Conservation (phyloP, 768 basidiomycete genomes). For the Boletus reticuloceps region DNA sequence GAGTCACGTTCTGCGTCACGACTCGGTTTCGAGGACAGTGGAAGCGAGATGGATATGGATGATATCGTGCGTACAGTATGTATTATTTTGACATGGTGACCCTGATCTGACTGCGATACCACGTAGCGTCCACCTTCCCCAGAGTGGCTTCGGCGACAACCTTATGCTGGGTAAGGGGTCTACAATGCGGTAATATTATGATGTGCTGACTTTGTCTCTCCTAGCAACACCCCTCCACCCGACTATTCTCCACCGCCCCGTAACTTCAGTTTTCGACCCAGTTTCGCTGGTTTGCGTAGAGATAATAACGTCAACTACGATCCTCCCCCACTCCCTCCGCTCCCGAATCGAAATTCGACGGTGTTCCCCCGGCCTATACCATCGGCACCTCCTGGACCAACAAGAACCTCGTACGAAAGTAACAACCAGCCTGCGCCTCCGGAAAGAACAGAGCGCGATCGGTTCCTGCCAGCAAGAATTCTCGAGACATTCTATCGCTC, state of each 20-base stretch:
- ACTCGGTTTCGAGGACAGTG: constrained; percentile 23
- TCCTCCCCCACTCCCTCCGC: constrained; percentile 6
- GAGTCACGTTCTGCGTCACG: constrained; percentile 14
- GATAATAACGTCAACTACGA: constrained; percentile 3
- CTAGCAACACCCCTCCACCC: constrained; percentile 25
- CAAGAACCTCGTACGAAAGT: constrained; percentile 15
- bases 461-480: constrained; percentile 21
- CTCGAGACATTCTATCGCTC: constrained; percentile 23
- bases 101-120: constrained; percentile 1
- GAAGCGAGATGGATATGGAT: constrained; percentile 28
- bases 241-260: constrained; percentile 20
- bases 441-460: constrained; percentile 25
- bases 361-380: constrained; percentile 9
- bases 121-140: constrained; percentile 25
- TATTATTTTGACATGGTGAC: background rate
- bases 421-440: constrained; percentile 5
- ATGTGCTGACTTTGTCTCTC: constrained; percentile 1
- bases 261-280: constrained; percentile 14
- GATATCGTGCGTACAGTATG: constrained; percentile 15
- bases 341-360: constrained; percentile 10
- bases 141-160: constrained; percentile 24
- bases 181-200: background rate
- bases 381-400: constrained; percentile 3
- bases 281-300: constrained; percentile 16
- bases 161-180: constrained; percentile 24